These are phyloP conservation scores for Saccharomycopsis babjevae DNA, from an alignment of 805 yeast genomes.

Conservation along the genomic window DNA sequence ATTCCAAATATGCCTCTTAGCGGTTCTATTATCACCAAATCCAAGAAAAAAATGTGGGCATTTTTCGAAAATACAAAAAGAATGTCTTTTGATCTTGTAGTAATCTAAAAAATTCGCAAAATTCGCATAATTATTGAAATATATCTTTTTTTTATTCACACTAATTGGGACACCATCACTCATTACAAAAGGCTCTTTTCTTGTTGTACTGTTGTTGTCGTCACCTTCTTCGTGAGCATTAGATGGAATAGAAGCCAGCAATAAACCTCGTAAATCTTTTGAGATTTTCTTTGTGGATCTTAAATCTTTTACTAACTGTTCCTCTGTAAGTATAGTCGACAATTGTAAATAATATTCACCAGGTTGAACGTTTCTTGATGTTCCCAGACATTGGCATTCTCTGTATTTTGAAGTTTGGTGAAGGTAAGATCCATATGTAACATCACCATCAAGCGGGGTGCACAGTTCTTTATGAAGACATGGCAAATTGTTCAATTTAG, in stretches of 20 bases:
- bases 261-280: background rate
- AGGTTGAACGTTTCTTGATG: background rate
- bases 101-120: slow-evolving; percentile 10
- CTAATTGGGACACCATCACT: background rate
- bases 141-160: background rate
- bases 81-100: background rate
- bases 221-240: background rate
- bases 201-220: background rate
- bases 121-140: background rate
- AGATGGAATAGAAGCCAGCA: background rate
- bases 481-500: background rate
- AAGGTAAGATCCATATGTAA: background rate
- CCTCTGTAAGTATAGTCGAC: background rate
- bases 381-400: background rate
- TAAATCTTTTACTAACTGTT: background rate
- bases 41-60: slow-evolving; percentile 12
- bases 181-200: background rate
- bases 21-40: slow-evolving; percentile 15
- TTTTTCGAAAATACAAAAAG: slow-evolving; percentile 12
- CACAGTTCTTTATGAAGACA: slow-evolving; percentile 6
- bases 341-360: background rate
- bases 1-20: slow-evolving; percentile 11
- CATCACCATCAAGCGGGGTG: background rate
- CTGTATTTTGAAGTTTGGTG: background rate
- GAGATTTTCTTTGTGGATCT: background rate